Base-by-base conservation (phyloP, 2,329 filamentous ascomycete genomes). In the Cordyceps fumosorosea region DNA sequence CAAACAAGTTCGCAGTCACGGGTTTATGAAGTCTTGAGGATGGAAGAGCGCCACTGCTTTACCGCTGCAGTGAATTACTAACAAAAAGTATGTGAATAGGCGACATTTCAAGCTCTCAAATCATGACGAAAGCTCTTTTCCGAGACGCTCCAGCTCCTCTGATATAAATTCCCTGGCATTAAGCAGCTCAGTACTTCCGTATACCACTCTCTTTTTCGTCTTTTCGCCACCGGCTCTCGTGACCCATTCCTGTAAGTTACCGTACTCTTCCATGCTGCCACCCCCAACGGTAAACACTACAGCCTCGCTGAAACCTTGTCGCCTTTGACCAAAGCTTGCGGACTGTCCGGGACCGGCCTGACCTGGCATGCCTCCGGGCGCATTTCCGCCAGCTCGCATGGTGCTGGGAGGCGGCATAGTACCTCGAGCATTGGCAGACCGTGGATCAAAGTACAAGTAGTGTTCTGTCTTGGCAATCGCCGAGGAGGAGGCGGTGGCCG, bases 251-350 rank as follows among this genome's bases (percentile, higher is more conserved):
- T 96, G 91, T 72, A 99, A 74, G 75, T 99, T 99, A 22, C 93
- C 93, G 73, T 98, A 99, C 74, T 99, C 95, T 69, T 99, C 95
- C 90, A 99, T 98, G 72, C 92, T 97, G 48, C 95, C 95, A 53
- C 96, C 95, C 4, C 95, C 95, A 3, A 96, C 91, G 0, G 91
- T 93, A 72, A 97, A 96, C n/a, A 96, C 91, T 60, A 96, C 88
- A 1, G 91, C 90, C 70, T 96, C 93, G 55, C 86, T 90, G 75
- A 93, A 97, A 0, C 91, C 92, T 70, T 96, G 93, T 60, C 93
- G 81, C 64, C 92, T 80, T 75, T 98, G 93, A 1, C 93, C 95
- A 74, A 98, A 98, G 61, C 86, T 96, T 7, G 92, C 93, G 40
- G 85, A 83, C 26, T 89, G 90, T 3, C 91, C 91, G 0, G 80